A percentile compares a stretch with the other conserved stretches of the same genome.
Evolutionary conservation across 2,329 filamentous ascomycete genomes (phyloP).

Genomic region (Parascedosporium putredinis): DNA sequence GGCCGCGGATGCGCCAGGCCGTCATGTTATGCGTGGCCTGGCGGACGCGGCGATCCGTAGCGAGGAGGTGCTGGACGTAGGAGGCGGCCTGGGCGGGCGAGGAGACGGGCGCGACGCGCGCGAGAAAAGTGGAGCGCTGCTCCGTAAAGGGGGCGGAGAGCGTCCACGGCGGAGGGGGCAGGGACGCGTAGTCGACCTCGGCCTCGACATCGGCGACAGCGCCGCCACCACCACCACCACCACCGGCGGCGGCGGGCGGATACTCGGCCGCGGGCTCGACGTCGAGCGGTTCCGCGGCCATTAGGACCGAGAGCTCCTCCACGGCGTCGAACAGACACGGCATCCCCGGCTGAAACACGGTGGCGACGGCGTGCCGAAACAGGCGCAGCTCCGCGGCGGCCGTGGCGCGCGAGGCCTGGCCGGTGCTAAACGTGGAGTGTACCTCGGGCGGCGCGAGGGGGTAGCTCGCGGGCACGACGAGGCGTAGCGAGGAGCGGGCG

Average conservation of each 20-base stretch:
- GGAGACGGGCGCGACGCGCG: slow-evolving; percentile 59
- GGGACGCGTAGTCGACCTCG: slow-evolving; percentile 15
- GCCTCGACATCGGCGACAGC: slow-evolving; percentile 13
- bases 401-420: slow-evolving; percentile 55
- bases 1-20: slow-evolving; percentile 72
- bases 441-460: slow-evolving; percentile 63
- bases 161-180: slow-evolving; percentile 50
- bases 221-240: slow-evolving; percentile 12
- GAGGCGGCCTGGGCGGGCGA: slow-evolving; percentile 60
- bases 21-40: slow-evolving; percentile 90
- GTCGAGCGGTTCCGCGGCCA: background rate
- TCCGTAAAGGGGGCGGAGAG: slow-evolving; percentile 66
- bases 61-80: slow-evolving; percentile 65
- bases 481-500: slow-evolving; percentile 43
- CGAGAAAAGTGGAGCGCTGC: slow-evolving; percentile 81
- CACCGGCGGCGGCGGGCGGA: slow-evolving; percentile 13
- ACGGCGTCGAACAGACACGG: slow-evolving; percentile 90
- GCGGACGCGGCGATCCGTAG: slow-evolving; percentile 75
- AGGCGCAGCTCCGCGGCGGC: slow-evolving; percentile 63
- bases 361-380: slow-evolving; percentile 54
- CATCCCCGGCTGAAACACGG: slow-evolving; percentile 60
- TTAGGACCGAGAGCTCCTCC: slow-evolving; percentile 52
- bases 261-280: slow-evolving; percentile 13
- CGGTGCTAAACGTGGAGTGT: slow-evolving; percentile 69
- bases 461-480: slow-evolving; percentile 65